Conservation (phyloP, 306 rosid genomes). For the Cicer judaicum region DNA sequence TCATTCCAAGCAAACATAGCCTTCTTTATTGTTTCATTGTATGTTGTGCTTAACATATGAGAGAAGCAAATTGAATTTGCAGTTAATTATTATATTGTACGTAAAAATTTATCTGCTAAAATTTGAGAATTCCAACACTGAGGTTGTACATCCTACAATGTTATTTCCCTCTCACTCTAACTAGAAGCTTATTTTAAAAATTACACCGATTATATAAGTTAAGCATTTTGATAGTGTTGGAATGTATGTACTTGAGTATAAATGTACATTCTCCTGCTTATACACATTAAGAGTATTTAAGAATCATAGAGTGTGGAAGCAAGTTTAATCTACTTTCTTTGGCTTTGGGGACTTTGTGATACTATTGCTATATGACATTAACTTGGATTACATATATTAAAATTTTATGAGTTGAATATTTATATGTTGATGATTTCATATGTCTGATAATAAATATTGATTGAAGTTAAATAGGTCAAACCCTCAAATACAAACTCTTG, state of each 20-base stretch:
- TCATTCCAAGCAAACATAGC: not conserved
- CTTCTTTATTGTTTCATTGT: not conserved
- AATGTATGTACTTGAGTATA: not conserved
- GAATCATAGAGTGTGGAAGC: no score
- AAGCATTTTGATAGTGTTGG: not conserved
- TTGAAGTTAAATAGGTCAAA: not conserved
- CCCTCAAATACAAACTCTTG: not conserved
- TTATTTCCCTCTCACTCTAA: not conserved
- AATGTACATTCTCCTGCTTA: not conserved
- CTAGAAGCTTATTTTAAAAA: not conserved
- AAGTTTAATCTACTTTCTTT: no score
- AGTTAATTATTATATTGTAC: not conserved
- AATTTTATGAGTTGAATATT: not conserved
- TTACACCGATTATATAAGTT: not conserved
- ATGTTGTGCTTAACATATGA: not conserved
- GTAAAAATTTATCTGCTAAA: not conserved
- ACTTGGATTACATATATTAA: not conserved
- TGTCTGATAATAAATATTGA: not conserved
- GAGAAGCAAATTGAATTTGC: not conserved
- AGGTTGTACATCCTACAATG: not conserved
- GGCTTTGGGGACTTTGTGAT: not conserved
- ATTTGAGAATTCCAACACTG: not conserved
- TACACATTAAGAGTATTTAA: no score
- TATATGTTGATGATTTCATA: no score
- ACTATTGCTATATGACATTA: not conserved